Evolutionary conservation across 2,329 filamentous ascomycete species (phyloP), one percentile per base, ranked within the genome.

Genomic region (Raffaelea deltoideospora): DNA sequence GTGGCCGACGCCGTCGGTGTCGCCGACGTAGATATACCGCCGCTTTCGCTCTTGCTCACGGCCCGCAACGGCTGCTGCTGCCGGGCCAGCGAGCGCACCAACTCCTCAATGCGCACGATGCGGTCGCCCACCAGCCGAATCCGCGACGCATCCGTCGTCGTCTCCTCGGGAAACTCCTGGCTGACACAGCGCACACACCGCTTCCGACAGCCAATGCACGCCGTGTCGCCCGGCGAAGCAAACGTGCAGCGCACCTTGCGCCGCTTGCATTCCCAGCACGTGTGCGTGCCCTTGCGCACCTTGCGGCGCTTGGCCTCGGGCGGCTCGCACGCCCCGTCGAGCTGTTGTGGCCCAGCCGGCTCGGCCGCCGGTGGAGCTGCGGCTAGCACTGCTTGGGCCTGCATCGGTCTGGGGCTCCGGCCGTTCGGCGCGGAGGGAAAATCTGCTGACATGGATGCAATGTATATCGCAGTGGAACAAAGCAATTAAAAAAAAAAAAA

Each of bases 181-280:
- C 63, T 58, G 22, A 68, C 45, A 38, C 67, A 70, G 28, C 44
- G 43, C 0, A 56, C 53, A 1, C 58, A 54, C 1, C 68, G 59
- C 7, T 59, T 49, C 17, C 53, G 50, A 43, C 69, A 74, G 3
- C 56, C 58, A 22, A 59, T 50, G 39, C 69, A 72, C 2, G 60
- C 44, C 4, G 50, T 39, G 5, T 61, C 56, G 3, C 52, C 44
- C 4, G 56, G 47, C 4, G 54, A 47, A 10, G 53, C 48, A 40
- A 67, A 64, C 14, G 56, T 59, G 46, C 69, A 74, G 3, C 59
- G 55, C 5, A 64, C 57, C 51, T 74, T 74, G 19, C 67, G 59
- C 35, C 64, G 59, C 50, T 68, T 68, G 57, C 69, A 74, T 44
- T 72, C 67, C 67, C 68, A 72, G 48, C 69, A 73, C 38, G 66